A percentile compares a stretch with the other conserved stretches of the same genome.
Conservation (phyloP, 768 basidiomycete species). For the Naganishia antarctica region DNA sequence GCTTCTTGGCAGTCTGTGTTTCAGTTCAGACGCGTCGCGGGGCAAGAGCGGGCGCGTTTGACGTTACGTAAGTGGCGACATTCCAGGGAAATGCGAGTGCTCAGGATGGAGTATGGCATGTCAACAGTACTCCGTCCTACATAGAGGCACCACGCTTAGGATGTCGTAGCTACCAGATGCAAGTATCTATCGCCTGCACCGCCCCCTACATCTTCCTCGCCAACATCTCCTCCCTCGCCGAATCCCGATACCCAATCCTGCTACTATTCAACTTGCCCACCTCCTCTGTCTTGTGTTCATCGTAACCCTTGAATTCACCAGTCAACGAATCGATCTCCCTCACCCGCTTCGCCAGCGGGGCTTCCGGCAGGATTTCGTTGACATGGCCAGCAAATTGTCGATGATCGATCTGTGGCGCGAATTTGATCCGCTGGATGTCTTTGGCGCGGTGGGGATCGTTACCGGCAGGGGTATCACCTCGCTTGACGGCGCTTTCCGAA, state of each 20-base stretch:
- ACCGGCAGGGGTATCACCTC: background rate
- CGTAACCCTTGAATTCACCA: too few species aligned
- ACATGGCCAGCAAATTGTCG: background rate
- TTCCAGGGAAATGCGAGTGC: too few species aligned
- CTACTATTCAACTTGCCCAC: background rate
- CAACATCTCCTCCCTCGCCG: background rate
- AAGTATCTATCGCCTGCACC: background rate
- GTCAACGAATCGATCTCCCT: background rate
- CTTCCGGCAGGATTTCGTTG: background rate
- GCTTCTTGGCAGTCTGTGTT: too few species aligned
- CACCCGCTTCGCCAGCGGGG: background rate
- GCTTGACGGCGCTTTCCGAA: background rate
- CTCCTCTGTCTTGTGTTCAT: background rate
- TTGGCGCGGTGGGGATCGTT: background rate
- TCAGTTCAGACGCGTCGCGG: too few species aligned
- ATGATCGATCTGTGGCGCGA: slow-evolving; percentile 13
- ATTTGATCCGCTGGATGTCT: slow-evolving; percentile 15
- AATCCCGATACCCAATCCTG: background rate
- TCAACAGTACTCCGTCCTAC: too few species aligned
- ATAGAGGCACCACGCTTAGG: too few species aligned
- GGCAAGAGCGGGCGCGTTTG: too few species aligned
- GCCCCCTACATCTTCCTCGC: background rate
- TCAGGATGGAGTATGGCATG: too few species aligned
- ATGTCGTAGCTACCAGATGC: too few species aligned
- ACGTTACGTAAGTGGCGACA: too few species aligned